phyloP scores from a whole-genome alignment of 139 green algal species.

The Auxenochlorella protothecoides region DNA sequence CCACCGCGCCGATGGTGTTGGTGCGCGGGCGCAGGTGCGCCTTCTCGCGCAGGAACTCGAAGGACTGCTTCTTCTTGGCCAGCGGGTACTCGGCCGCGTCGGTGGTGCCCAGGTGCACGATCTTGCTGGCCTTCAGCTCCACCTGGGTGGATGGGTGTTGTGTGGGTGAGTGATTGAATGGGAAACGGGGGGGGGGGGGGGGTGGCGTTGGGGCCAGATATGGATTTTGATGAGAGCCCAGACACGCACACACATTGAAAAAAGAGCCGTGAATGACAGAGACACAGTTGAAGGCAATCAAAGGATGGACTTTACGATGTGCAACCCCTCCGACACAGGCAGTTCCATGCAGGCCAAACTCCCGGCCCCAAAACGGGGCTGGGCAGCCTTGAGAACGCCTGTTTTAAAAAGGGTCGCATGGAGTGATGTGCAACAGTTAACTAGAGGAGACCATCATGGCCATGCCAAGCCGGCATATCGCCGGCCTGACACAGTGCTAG shows the following conservation, averaged over 20 bases:
- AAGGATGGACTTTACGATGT: conserved; percentile 6
- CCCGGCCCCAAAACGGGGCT: background rate
- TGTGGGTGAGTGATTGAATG: background rate
- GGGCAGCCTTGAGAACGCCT: background rate
- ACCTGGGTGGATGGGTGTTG: conserved; percentile 23
- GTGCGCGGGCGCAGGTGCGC: conserved; percentile 85
- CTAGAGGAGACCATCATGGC: conserved; percentile 28
- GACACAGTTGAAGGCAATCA: background rate
- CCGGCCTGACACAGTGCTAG: background rate
- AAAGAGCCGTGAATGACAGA: conserved; percentile 1
- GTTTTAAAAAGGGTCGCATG: conserved; percentile 20
- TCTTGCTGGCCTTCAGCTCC: conserved; percentile 69
- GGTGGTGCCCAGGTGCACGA: conserved; percentile 74
- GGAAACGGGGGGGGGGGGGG: background rate
- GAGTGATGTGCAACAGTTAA: conserved; percentile 20
- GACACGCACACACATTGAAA: background rate
- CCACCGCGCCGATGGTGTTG: conserved; percentile 92
- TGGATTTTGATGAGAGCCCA: no score
- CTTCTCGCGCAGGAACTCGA: conserved; percentile 92
- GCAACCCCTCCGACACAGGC: conserved; percentile 23
- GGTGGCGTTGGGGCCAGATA: background rate
- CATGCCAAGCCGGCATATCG: background rate
- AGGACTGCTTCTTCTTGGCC: conserved; percentile 90
- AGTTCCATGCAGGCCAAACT: background rate
- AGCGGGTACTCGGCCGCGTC: conserved; percentile 86